Percentiles rank a stretch among this genome's conserved stretches.
These are phyloP conservation scores for Tulasnella sp. DNA, from an alignment of 768 basidiomycete genomes.

Conservation along the genomic window DNA sequence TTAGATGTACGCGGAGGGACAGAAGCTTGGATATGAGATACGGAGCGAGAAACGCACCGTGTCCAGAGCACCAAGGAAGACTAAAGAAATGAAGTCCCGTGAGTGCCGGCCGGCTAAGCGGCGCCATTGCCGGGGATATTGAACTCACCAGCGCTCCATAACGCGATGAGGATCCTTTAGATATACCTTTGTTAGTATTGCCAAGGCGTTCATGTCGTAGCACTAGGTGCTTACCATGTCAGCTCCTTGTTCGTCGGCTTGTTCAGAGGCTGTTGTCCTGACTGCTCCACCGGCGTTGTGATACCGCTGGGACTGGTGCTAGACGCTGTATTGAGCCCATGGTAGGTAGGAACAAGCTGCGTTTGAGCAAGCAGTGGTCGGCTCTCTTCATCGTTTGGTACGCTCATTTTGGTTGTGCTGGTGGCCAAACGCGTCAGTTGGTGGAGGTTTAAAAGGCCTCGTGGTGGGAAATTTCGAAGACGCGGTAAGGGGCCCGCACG, in stretches of 20 bases:
- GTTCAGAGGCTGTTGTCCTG: background rate
- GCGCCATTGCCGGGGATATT: background rate
- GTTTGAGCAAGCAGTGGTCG: background rate
- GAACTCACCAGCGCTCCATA: conserved; percentile 52
- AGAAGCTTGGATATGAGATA: conserved; percentile 35
- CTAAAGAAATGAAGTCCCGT: conserved; percentile 22
- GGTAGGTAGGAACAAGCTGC: background rate
- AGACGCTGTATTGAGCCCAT: background rate
- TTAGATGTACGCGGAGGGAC: conserved; percentile 14
- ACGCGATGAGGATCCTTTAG: conserved; percentile 58
- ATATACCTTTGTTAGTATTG: conserved; percentile 16
- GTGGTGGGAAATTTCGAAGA: background rate
- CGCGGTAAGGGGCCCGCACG: background rate
- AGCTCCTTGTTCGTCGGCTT: background rate
- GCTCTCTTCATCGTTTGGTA: background rate
- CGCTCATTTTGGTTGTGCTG: background rate
- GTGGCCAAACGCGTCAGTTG: background rate
- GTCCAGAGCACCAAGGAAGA: conserved; percentile 76
- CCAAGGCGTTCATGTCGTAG: background rate
- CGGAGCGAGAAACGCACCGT: background rate
- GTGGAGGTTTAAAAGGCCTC: background rate
- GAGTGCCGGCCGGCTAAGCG: conserved; percentile 8
- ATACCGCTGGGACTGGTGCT: background rate
- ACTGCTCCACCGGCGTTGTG: background rate
- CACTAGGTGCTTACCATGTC: background rate